Percentiles rank a stretch among this genome's conserved stretches.
phyloP scores from a whole-genome alignment of 192 early-diverging fungal genomes.

The Coemansia sp. region DNA sequence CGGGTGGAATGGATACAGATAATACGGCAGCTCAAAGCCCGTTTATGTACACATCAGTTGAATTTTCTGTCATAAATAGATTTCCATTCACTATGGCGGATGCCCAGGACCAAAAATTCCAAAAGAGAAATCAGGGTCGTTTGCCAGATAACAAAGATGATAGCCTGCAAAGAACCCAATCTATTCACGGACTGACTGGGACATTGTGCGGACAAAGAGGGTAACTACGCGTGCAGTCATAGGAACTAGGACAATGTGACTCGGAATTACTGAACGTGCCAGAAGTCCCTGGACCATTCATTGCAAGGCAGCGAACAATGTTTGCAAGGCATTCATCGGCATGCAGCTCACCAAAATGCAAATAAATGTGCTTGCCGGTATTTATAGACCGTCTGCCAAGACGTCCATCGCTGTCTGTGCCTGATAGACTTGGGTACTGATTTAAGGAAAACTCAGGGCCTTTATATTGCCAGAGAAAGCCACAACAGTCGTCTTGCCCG shows the following conservation, averaged over 20 bases:
- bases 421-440: not conserved
- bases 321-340: not conserved
- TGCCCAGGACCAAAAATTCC: not conserved
- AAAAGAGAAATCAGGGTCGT: not conserved
- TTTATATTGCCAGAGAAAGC: conserved; percentile 5
- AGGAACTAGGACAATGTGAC: not conserved
- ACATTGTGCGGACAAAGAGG: not conserved
- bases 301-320: not conserved
- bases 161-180: not conserved
- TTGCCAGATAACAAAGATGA: not conserved
- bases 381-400: not conserved
- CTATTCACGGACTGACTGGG: not conserved
- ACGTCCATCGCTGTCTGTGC: not conserved
- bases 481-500: not conserved
- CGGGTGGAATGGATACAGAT: not conserved
- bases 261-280: not conserved
- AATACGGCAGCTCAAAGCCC: not conserved
- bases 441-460: not conserved
- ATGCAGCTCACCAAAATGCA: not conserved
- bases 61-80: too few species aligned
- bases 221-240: not conserved
- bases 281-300: not conserved
- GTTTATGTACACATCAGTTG: not conserved
- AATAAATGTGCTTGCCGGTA: not conserved
- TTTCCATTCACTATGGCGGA: not conserved